phyloP scores from a whole-genome alignment of 2,329 filamentous ascomycete species.

The Alternaria sp. region DNA sequence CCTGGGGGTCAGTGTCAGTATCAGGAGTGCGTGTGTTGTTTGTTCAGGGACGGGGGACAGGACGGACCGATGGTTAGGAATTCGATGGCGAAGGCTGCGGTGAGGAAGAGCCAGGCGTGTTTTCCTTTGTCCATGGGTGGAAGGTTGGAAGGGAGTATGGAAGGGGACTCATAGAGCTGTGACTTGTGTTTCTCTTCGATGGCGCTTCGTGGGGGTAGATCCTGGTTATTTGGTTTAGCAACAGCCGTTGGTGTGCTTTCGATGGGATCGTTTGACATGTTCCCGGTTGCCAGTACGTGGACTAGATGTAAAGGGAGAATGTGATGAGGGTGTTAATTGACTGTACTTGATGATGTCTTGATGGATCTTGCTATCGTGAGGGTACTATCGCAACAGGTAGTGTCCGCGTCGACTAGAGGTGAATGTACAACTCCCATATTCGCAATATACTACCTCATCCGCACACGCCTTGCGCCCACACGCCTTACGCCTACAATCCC shows the following conservation, averaged over 20 bases:
- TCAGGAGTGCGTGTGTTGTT: too few species aligned
- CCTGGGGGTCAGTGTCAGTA: constrained; percentile 50
- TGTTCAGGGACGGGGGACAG: too few species aligned
- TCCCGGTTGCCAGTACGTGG: not conserved
- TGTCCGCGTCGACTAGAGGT: not conserved
- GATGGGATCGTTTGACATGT: not conserved
- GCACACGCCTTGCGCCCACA: not conserved
- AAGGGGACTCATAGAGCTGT: not conserved
- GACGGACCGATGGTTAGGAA: constrained; percentile 34
- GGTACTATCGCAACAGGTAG: not conserved
- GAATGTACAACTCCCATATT: not conserved
- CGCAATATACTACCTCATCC: too few species aligned
- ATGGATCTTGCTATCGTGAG: not conserved
- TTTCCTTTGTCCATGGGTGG: constrained; percentile 24
- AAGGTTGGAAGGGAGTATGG: not conserved
- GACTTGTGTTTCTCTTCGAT: not conserved
- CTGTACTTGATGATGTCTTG: not conserved
- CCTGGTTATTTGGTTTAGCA: not conserved
- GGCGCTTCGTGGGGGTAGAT: not conserved
- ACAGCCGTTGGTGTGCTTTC: not conserved
- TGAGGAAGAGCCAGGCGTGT: constrained; percentile 24
- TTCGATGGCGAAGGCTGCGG: constrained; percentile 56
- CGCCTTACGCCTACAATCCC: not conserved
- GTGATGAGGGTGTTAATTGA: not conserved
- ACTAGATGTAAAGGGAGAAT: not conserved